Conservation (phyloP, 108 stramenopile species). For the Schizochytrium sp. region DNA sequence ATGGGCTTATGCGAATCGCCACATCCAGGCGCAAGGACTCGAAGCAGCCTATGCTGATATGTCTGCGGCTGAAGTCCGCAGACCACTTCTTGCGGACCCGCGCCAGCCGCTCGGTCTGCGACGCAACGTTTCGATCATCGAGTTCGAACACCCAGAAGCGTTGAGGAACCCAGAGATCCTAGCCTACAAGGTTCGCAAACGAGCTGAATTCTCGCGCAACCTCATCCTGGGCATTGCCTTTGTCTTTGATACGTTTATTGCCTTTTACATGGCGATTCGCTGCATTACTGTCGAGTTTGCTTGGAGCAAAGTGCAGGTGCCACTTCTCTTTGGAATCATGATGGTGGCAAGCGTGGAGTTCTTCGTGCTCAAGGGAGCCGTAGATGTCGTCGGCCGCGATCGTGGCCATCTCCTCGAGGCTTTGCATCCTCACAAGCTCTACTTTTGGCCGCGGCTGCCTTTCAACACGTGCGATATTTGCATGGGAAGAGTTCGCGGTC, state of each 20-base stretch:
- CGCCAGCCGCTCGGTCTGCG: background rate
- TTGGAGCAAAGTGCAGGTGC: background rate
- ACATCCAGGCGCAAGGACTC: background rate
- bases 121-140: background rate
- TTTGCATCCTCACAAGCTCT: background rate
- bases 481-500: background rate
- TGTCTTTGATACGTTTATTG: background rate
- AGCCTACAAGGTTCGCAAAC: background rate
- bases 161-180: background rate
- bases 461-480: slow-evolving; percentile 17
- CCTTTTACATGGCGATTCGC: background rate
- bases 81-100: background rate
- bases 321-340: background rate
- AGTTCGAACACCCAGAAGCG: background rate
- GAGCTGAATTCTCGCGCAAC: background rate
- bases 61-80: background rate
- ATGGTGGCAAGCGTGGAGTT: background rate
- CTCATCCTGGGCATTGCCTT: background rate
- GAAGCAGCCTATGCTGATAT: background rate
- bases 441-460: background rate
- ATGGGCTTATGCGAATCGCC: background rate
- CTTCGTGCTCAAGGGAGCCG: background rate
- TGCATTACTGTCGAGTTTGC: background rate
- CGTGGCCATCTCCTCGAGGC: background rate
- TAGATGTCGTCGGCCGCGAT: background rate